Conservation (phyloP, 2,329 filamentous ascomycete genomes). For the Ophiostoma australiae region DNA sequence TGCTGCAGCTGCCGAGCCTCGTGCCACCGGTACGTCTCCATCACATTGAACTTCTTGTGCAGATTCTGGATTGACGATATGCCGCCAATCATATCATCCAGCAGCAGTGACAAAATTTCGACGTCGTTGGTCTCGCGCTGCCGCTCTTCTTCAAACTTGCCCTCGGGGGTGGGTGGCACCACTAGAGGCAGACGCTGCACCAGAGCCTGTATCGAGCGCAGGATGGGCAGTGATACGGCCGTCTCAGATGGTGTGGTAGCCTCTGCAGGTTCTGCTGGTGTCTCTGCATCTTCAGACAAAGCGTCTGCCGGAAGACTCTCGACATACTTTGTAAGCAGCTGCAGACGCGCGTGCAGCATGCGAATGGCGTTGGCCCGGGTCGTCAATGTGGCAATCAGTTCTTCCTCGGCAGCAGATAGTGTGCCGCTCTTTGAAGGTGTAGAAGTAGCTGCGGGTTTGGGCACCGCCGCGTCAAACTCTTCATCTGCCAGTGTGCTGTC, state of each 20-base stretch:
- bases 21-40: slow-evolving; percentile 40
- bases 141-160: slow-evolving; percentile 64
- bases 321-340: slow-evolving; percentile 71
- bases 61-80: slow-evolving; percentile 54
- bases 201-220: slow-evolving; percentile 83
- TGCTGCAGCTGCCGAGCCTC: neutral
- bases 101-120: slow-evolving; percentile 62
- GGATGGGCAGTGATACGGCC: slow-evolving; percentile 59
- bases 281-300: slow-evolving; percentile 29
- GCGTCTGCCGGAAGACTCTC: slow-evolving; percentile 63
- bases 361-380: slow-evolving; percentile 90
- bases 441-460: neutral
- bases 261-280: slow-evolving; percentile 29
- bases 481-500: slow-evolving; percentile 25
- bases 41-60: slow-evolving; percentile 65
- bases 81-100: slow-evolving; percentile 70
- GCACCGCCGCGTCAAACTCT: neutral
- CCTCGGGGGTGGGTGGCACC: slow-evolving; percentile 58
- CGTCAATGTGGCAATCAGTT: slow-evolving; percentile 63
- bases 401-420: slow-evolving; percentile 56
- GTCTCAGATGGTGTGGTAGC: slow-evolving; percentile 31
- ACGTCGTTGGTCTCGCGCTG: slow-evolving; percentile 80
- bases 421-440: neutral
- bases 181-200: slow-evolving; percentile 78
- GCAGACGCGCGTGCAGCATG: slow-evolving; percentile 77